These are phyloP conservation scores for Pyracantha coccinea DNA, from an alignment of 331 rosid species.

Conservation along the genomic window DNA sequence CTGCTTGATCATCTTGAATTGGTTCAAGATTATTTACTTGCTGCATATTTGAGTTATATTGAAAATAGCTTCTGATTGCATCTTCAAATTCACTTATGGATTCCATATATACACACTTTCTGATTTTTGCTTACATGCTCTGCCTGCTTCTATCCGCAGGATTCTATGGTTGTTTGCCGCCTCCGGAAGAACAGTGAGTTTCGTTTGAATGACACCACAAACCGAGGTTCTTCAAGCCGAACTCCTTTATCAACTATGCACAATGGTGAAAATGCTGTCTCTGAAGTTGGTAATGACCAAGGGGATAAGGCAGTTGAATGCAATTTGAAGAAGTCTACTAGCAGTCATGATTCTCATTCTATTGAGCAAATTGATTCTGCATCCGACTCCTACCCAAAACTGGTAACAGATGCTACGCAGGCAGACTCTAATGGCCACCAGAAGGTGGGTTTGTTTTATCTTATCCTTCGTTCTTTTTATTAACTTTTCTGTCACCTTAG, in stretches of 20 bases:
- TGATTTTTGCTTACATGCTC: not conserved
- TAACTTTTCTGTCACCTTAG: not conserved
- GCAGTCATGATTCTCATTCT: conserved; percentile 58
- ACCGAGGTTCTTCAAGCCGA: conserved; percentile 49
- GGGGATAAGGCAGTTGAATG: conserved; percentile 51
- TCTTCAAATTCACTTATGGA: not conserved
- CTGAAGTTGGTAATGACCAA: conserved; percentile 34
- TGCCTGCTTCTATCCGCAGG: conserved; percentile 25
- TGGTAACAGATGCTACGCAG: conserved; percentile 23
- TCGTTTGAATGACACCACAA: conserved; percentile 30
- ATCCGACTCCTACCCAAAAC: conserved; percentile 42
- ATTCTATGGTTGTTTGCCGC: conserved; percentile 69
- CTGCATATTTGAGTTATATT: not conserved
- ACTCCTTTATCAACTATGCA: conserved; percentile 17
- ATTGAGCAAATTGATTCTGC: conserved; percentile 55
- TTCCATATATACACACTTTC: not conserved
- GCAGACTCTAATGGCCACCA: conserved; percentile 33
- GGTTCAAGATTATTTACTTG: not conserved
- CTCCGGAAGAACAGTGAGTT: conserved; percentile 63
- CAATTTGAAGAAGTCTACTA: conserved; percentile 31
- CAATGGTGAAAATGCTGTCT: conserved; percentile 35
- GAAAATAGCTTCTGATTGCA: not conserved
- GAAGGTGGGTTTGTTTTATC: conserved; percentile 26
- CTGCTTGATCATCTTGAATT: not conserved
- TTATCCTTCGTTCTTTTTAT: not conserved